Conservation (phyloP, 345 rosid species). For the Arabis hirsuta region DNA sequence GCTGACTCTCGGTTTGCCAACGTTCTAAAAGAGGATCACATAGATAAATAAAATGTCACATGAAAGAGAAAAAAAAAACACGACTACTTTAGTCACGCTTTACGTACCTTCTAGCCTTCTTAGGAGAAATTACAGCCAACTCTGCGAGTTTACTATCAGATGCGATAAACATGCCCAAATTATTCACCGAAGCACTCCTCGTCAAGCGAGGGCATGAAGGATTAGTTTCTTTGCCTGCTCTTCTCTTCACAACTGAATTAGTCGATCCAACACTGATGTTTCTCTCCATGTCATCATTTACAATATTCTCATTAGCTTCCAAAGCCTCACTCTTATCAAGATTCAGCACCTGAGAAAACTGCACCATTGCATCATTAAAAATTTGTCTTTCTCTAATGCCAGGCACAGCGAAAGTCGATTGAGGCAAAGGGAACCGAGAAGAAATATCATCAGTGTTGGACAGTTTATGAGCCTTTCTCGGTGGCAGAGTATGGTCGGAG, state of each 20-base stretch:
- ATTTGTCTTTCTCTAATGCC: too few species aligned
- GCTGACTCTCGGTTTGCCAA: conserved; percentile 68
- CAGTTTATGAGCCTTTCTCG: not conserved
- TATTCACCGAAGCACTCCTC: not conserved
- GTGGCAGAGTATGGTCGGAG: not conserved
- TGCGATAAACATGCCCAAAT: too few species aligned
- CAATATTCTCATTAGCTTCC: too few species aligned
- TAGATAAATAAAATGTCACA: not conserved
- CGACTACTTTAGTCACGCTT: not conserved
- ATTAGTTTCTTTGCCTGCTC: not conserved
- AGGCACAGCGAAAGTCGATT: too few species aligned
- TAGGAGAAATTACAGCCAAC: too few species aligned
- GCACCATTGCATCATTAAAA: too few species aligned
- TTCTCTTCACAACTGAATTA: not conserved
- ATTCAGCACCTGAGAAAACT: too few species aligned
- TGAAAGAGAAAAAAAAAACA: too few species aligned
- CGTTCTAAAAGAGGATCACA: conserved; percentile 50
- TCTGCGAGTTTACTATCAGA: not conserved
- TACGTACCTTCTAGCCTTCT: not conserved
- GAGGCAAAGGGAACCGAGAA: too few species aligned
- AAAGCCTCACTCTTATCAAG: not conserved
- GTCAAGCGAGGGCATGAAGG: not conserved
- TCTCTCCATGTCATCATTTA: too few species aligned
- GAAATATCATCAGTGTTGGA: not conserved
- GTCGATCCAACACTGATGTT: not conserved